A percentile compares a stretch with the other conserved stretches of the same genome.
phyloP scores from a whole-genome alignment of 257 asterid species.

The Rauvolfia tetraphylla region DNA sequence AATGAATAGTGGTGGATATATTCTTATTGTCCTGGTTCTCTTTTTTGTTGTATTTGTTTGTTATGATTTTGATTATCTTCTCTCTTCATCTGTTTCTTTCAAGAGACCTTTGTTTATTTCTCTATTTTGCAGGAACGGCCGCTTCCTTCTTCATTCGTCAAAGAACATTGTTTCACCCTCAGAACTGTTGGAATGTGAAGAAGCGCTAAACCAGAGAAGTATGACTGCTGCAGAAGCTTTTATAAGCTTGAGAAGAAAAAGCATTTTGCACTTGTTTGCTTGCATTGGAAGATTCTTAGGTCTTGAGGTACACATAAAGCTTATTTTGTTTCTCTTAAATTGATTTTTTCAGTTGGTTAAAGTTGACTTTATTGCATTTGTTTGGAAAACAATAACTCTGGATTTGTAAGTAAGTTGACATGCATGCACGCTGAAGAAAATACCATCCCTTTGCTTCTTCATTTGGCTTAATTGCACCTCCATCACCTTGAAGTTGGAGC shows the following conservation, averaged over 20 bases:
- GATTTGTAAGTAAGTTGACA: neutral
- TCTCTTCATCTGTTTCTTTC: slow-evolving; percentile 2
- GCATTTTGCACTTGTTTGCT: slow-evolving; percentile 86
- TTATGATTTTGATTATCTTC: neutral
- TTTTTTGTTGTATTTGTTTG: neutral
- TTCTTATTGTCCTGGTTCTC: neutral
- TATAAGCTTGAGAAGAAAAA: slow-evolving; percentile 70
- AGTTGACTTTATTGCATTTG: neutral
- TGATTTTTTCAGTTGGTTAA: neutral
- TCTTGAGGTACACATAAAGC: slow-evolving; percentile 64
- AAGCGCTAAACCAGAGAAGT: slow-evolving; percentile 85
- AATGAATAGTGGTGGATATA: neutral
- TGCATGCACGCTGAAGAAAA: neutral
- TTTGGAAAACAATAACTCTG: neutral
- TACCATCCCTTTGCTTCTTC: neutral
- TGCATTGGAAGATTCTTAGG: slow-evolving; percentile 92
- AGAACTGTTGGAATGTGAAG: slow-evolving; percentile 78
- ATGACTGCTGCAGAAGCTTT: slow-evolving; percentile 73
- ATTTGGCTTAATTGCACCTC: neutral
- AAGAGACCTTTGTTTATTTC: slow-evolving; percentile 19
- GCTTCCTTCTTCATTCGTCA: slow-evolving; percentile 75
- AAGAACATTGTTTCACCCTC: slow-evolving; percentile 67
- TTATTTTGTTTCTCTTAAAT: neutral
- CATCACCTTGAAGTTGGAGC: neutral
- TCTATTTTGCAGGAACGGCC: slow-evolving; percentile 75